Percentiles rank a stretch among this genome's conserved stretches.
phyloP scores from a whole-genome alignment of 768 basidiomycete species.

The Boletellus emodensis region DNA sequence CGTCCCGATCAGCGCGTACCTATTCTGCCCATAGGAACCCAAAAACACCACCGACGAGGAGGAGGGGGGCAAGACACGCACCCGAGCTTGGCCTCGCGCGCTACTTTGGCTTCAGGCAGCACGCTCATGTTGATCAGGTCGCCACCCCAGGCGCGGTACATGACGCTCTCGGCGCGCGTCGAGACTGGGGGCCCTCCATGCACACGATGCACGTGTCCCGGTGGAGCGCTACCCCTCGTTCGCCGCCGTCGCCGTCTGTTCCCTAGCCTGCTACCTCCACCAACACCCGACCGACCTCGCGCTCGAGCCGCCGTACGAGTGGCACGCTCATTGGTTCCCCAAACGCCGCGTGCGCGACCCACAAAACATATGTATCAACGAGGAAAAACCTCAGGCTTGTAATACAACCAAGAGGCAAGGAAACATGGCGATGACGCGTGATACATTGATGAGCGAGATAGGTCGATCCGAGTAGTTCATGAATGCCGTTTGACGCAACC shows the following conservation, averaged over 20 bases:
- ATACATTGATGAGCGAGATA: no score
- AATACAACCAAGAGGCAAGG: no score
- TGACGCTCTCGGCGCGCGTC: slow-evolving; percentile 91
- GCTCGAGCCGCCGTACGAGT: slow-evolving; percentile 63
- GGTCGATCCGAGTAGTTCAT: no score
- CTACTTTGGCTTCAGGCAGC: slow-evolving; percentile 94
- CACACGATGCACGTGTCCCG: slow-evolving; percentile 84
- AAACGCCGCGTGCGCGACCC: slow-evolving; percentile 93
- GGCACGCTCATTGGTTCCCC: slow-evolving; percentile 82
- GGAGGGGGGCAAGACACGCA: slow-evolving; percentile 24
- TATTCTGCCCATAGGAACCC: slow-evolving; percentile 25
- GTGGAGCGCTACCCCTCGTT: slow-evolving; percentile 68
- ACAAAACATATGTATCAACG: no score
- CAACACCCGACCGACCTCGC: slow-evolving; percentile 59
- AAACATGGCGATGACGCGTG: no score
- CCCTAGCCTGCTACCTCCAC: no score
- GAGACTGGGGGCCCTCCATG: slow-evolving; percentile 98
- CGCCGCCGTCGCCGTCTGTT: no score
- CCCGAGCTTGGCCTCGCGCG: slow-evolving; percentile 92
- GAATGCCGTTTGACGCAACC: no score
- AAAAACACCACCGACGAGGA: neutral
- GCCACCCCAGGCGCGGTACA: slow-evolving; percentile 92
- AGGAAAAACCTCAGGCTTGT: no score
- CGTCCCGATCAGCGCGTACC: slow-evolving; percentile 88
- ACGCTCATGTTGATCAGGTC: slow-evolving; percentile 98